Base-by-base conservation (phyloP, 1,284 basidiomycete genomes). In the Naganishia sp. region DNA sequence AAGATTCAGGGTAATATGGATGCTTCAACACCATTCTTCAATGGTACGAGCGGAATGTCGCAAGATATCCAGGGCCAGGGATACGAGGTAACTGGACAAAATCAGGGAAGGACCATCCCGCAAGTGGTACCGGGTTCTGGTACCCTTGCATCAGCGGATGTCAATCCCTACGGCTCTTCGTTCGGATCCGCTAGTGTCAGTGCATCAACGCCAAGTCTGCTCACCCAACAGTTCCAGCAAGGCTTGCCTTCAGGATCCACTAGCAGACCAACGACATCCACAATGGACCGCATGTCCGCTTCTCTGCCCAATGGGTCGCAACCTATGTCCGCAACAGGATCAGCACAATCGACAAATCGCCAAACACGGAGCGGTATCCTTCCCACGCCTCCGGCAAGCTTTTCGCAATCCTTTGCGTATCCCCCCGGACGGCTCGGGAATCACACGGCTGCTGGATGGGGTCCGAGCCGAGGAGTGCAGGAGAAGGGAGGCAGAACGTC, bases 371-470 rank as follows among this genome's bases (percentile, higher is more conserved):
- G 43, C 15, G 49, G 64, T 7, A 42, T 66, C 21, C 39, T 55
- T 28, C 52, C 64, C 23, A 49, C 49, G 16, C 49, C 67, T 13
- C 63, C 67, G 13, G 56, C 67, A 9, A 64, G 67, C 45, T 68
- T 65, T 39, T 64, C 61, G 21, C 64, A 64, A 18, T 61, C 67
- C 0, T 68, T 68, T 36, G 67, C 63, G 2, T 68, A 68, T 52
- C 63, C 67, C 5, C 67, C 67, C 18, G 67, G 67, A 9, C 63
- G 45, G 10, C 25, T 66, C 1, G 50, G 50, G n/a, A 60, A 55
- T 44, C 56, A 53, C 13, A 25, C 31, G 5, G 55, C 63, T 28
- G 59, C 56, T 25, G 67, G 67, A 9, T 68, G 67, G 67, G 67
- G 67, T 3, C 67, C 67, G 1, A 54, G 43, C 33, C 43, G 67